phyloP scores from a whole-genome alignment of 2,329 filamentous ascomycete species.

The Ophiostoma tasmaniense region DNA sequence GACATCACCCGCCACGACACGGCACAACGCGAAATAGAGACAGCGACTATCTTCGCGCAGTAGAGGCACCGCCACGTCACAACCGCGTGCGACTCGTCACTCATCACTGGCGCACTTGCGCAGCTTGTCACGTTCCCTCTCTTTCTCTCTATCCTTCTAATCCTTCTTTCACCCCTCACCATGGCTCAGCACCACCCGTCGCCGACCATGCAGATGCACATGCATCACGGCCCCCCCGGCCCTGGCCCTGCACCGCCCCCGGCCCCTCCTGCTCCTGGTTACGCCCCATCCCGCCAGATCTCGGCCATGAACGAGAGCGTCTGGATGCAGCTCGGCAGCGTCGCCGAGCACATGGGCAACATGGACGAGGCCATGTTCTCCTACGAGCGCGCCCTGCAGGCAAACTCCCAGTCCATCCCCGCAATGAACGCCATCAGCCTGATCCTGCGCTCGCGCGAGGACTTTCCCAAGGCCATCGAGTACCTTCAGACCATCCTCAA shows the following conservation, averaged over 20 bases:
- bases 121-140: neutral
- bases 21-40: neutral
- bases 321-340: constrained; percentile 83
- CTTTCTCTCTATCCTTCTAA: neutral
- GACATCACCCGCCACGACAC: neutral
- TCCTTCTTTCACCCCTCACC: neutral
- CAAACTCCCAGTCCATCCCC: constrained; percentile 79
- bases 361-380: constrained; percentile 81
- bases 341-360: constrained; percentile 81
- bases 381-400: constrained; percentile 81
- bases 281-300: constrained; percentile 64
- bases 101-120: neutral
- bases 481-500: constrained; percentile 87
- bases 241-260: constrained; percentile 43
- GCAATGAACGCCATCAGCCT: constrained; percentile 93
- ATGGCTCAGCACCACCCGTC: constrained; percentile 78
- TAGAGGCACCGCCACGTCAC: neutral
- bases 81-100: neutral
- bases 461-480: constrained; percentile 88
- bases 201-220: constrained; percentile 65
- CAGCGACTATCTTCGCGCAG: neutral
- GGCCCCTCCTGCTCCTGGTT: constrained; percentile 37
- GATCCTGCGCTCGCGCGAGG: constrained; percentile 83
- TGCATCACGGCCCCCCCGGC: constrained; percentile 54
- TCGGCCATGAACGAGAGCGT: constrained; percentile 73